These are phyloP conservation scores for Lactifluus subvellereus DNA, from an alignment of 768 basidiomycete genomes.

Conservation along the genomic window DNA sequence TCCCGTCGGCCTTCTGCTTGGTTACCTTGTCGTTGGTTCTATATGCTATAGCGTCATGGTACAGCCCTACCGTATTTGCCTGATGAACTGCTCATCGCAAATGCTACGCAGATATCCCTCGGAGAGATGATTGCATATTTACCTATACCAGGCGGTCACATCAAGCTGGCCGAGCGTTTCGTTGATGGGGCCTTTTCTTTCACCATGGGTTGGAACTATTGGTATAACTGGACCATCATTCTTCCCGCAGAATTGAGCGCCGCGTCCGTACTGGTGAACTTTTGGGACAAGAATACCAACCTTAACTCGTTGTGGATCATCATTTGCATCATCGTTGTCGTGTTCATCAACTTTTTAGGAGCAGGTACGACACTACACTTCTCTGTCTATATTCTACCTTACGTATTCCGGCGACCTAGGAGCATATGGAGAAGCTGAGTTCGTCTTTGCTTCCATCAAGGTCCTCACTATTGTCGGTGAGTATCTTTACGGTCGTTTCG, in stretches of 20 bases:
- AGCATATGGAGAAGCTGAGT: constrained; percentile 82
- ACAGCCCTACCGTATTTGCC: constrained; percentile 11
- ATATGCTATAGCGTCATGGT: constrained; percentile 74
- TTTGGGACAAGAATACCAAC: constrained; percentile 54
- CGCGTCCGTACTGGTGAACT: constrained; percentile 72
- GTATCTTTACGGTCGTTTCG: constrained; percentile 34
- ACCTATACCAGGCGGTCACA: constrained; percentile 75
- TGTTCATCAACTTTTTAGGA: constrained; percentile 31
- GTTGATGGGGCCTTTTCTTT: constrained; percentile 68
- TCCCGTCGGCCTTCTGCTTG: constrained; percentile 69
- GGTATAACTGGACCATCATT: constrained; percentile 58
- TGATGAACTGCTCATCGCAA: neutral
- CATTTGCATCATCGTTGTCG: constrained; percentile 67
- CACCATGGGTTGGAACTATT: constrained; percentile 47
- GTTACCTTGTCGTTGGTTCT: constrained; percentile 58
- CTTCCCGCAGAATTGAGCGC: constrained; percentile 71
- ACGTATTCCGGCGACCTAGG: constrained; percentile 29
- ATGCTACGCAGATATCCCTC: constrained; percentile 47
- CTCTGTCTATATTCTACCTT: too few species aligned
- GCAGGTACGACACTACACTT: constrained; percentile 2
- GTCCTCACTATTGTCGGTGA: constrained; percentile 72
- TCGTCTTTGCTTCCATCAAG: constrained; percentile 87
- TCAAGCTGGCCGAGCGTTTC: constrained; percentile 76
- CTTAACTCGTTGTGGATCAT: constrained; percentile 77
- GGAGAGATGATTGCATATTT: constrained; percentile 75